Evolutionary conservation across 345 rosid species (phyloP), one percentile per base, ranked within the genome.

Genomic region (Hypericum perforatum): DNA sequence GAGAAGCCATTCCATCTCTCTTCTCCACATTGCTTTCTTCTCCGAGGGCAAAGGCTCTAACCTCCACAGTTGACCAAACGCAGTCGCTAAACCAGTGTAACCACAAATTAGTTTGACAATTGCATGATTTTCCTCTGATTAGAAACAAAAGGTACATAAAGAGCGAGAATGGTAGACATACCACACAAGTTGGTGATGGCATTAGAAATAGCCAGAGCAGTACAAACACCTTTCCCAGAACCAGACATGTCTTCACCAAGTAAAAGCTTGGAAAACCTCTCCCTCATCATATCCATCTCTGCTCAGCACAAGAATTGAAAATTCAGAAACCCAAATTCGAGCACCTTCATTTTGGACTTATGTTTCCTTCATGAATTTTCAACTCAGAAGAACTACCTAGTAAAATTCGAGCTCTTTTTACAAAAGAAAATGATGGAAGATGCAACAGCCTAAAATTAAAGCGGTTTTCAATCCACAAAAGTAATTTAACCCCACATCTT

Each of bases 191-290:
- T 91, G 49, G 98, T 87, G 16, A 91, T 78, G 65, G 98, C 63
- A 64, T 91, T 91, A 40, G 96, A 91, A 78, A 91, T 86, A 15
- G 98, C 76, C 10, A 79, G 74, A 1, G 98, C 92, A 7, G 98
- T 82, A 66, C 84, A 82, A 54, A 84, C 98, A 47, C 98, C 96
- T 84, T 85, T 82, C 11, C 98, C 98, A 57, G 86, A 64, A 51
- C 96, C 96, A 22, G 98, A 91, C 98, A 91, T 91, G 70, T 91
- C 98, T 71, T 90, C 95, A 13, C 98, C 98, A 1, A 87, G 81
- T 70, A 91, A 62, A 60, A 91, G 85, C 76, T 91, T 91, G 32
- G 95, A 76, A 40, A 85, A 87, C 70, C 92, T 85, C 62, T 91
- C 98, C 71, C 73, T 91, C 98, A 87, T 91, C 71, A 72, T 13